phyloP scores from a whole-genome alignment of 176 grass and related monocot species.

The Ananas comosus region DNA sequence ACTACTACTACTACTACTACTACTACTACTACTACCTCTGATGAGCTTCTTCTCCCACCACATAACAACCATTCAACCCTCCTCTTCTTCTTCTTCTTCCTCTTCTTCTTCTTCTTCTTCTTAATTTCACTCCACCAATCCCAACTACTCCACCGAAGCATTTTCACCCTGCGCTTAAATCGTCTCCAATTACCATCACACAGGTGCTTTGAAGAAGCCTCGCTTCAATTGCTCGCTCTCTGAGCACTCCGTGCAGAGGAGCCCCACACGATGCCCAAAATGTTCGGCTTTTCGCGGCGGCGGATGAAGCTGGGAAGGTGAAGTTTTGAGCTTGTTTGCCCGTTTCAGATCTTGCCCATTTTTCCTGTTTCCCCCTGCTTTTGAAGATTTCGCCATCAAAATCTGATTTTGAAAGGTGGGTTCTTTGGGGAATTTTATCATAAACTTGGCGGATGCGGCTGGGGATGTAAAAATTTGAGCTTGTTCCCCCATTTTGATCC shows the following conservation, averaged over 20 bases:
- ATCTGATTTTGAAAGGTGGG: neutral
- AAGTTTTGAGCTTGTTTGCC: constrained; percentile 7
- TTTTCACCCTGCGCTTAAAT: neutral
- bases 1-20: neutral
- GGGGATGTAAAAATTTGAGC: too few species aligned
- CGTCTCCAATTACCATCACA: neutral
- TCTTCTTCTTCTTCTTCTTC: neutral
- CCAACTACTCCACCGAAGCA: neutral
- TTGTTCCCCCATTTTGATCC: too few species aligned
- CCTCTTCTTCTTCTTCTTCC: neutral
- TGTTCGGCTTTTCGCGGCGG: constrained; percentile 88
- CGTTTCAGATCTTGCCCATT: neutral
- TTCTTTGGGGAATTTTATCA: neutral
- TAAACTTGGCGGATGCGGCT: too few species aligned
- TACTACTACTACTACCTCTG: neutral
- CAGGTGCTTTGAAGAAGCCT: constrained; percentile 11
- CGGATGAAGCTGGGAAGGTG: constrained; percentile 87
- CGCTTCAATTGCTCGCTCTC: constrained; percentile 25
- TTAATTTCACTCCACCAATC: neutral
- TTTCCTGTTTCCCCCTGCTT: neutral
- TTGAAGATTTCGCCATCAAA: neutral
- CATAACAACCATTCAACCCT: neutral
- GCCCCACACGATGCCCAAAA: constrained; percentile 69
- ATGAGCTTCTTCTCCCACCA: neutral
- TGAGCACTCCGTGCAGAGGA: neutral